phyloP scores from a whole-genome alignment of 1,284 basidiomycete genomes.

The Cryptococcus hybrid region DNA sequence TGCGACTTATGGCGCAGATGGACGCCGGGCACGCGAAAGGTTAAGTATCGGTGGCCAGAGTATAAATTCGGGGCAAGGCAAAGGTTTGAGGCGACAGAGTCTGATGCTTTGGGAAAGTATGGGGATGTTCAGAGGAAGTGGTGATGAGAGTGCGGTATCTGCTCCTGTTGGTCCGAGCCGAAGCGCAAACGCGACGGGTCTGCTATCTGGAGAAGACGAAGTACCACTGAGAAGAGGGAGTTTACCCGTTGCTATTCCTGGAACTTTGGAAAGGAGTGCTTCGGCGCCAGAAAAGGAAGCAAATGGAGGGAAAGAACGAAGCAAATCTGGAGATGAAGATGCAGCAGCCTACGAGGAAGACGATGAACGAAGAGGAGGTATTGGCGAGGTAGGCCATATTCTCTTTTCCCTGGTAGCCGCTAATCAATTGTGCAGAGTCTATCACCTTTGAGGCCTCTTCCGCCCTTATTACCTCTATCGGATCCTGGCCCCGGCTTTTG shows the following conservation, averaged over 20 bases:
- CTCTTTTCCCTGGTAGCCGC: not conserved
- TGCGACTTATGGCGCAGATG: conserved; percentile 44
- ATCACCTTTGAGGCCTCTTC: conserved; percentile 32
- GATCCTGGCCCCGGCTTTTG: conserved; percentile 48
- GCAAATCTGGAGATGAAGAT: conserved; percentile 6
- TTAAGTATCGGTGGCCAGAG: conserved; percentile 36
- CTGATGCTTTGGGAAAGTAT: conserved; percentile 43
- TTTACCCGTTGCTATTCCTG: conserved; percentile 41
- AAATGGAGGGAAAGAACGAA: not conserved
- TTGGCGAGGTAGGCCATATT: conserved; percentile 6
- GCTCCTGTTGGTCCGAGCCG: not conserved
- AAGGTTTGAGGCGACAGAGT: conserved; percentile 30
- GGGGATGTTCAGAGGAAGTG: conserved; percentile 12
- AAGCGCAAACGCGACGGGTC: not conserved
- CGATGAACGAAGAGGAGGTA: conserved; percentile 9
- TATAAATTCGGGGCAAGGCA: conserved; percentile 6
- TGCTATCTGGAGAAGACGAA: conserved; percentile 5
- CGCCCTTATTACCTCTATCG: conserved; percentile 47
- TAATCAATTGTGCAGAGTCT: not conserved
- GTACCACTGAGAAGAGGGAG: conserved; percentile 30
- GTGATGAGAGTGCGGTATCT: not conserved
- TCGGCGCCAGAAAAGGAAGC: conserved; percentile 8
- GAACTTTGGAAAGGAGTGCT: conserved; percentile 17
- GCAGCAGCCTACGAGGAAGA: conserved; percentile 10
- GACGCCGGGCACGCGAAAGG: conserved; percentile 37